Evolutionary conservation across 805 yeast species (phyloP), one percentile per base, ranked within the genome.

Genomic region (Deakozyma indianensis): DNA sequence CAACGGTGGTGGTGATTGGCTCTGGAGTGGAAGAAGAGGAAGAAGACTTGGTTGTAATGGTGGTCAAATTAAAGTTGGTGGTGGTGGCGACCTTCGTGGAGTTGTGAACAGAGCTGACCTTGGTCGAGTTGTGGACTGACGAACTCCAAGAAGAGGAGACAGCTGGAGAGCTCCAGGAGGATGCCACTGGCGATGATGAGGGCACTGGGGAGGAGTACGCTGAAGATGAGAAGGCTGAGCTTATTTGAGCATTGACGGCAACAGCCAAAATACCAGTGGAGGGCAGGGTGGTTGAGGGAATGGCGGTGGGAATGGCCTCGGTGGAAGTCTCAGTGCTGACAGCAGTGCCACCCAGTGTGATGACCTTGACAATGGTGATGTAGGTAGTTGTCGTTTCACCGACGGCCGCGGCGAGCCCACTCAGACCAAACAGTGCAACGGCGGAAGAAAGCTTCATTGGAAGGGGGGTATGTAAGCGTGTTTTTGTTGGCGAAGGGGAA

Each of bases 311-410:
- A 14, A 32, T 5, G 18, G 38, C 38, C 38, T 32, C 38, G 18
- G 38, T 32, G 5, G 38, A 32, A 7, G 38, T 32, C 18, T 32
- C 38, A 20, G 38, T 32, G 5, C 20, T 14, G 20, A 32, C 18
- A 32, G 38, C 38, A 7, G 18, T 4, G 28, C 43, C 16, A 16
- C 46, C 29, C 40, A 42, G 41, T 35, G 45, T 3, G 43, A 47
- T 22, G 51, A 28, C n/a, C 45, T 48, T 11, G 50, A 50, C 38
- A 32, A 32, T n/a, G 18, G 38, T 32, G 38, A 32, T n/a, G 18
- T 32, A 32, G 38, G 38, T 32, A 5, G 38, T 32, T 7, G 38
- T 32, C 20, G 38, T 32, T 9, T 9, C 18, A 7, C 18, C 5
- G 28, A 14, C 28, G 18, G 18, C 38, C 18, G 38, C 11, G 14